A percentile compares a stretch with the other conserved stretches of the same genome.
Conservation (phyloP, 441 rosid genomes). For the Raphanus hybrid region DNA sequence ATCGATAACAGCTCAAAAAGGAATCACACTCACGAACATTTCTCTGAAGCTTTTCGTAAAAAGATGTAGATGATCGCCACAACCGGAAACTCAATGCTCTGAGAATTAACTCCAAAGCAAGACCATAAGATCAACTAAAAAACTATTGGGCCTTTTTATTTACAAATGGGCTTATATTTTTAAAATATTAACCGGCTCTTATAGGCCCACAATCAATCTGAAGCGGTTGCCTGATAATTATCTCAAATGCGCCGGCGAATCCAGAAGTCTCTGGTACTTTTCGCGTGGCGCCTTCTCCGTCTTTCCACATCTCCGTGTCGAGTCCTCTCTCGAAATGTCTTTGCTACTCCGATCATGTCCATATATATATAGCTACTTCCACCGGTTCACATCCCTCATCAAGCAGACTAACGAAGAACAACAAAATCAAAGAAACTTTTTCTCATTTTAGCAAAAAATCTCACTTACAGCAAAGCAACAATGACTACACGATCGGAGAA, state of each 20-base stretch:
- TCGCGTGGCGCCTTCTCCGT: conserved; percentile 5
- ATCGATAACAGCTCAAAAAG: too few species aligned
- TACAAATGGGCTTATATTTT: background rate
- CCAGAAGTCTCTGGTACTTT: conserved; percentile 34
- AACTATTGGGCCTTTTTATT: background rate
- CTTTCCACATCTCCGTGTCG: conserved; percentile 13
- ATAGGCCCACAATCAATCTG: background rate
- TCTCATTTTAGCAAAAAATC: too few species aligned
- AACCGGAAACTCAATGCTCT: conserved; percentile 32
- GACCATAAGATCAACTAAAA: background rate
- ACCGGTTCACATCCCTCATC: conserved; percentile 4
- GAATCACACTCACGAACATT: conserved; percentile 18
- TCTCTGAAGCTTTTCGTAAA: conserved; percentile 53
- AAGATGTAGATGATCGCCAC: conserved; percentile 52
- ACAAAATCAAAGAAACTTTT: too few species aligned
- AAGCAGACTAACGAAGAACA: conserved; percentile 18
- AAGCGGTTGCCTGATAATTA: conserved; percentile 15
- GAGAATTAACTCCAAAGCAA: background rate
- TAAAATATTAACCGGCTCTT: background rate
- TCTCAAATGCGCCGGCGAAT: conserved; percentile 11
- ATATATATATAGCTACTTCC: conserved; percentile 30
- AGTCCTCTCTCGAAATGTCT: conserved; percentile 32
- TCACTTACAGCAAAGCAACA: too few species aligned
- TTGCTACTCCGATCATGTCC: background rate
- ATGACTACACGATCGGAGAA: conserved; percentile 21